phyloP scores from a whole-genome alignment of 306 rosid genomes.

The Vigna radiata region DNA sequence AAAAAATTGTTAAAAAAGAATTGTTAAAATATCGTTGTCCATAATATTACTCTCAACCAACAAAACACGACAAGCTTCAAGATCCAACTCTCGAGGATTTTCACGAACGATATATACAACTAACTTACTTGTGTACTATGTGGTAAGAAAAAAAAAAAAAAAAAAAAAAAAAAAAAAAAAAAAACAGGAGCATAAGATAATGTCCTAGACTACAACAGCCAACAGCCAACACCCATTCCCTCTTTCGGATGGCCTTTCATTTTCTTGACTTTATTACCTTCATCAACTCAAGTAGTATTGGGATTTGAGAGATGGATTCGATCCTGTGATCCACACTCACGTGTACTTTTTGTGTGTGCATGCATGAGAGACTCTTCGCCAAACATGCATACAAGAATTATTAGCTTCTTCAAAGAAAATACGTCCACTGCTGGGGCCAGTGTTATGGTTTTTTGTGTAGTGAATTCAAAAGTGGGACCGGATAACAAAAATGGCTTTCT shows the following conservation, averaged over 20 bases:
- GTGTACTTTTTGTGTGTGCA: constrained; percentile 22
- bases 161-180: constrained; percentile 10
- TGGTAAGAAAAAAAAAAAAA: constrained; percentile 13
- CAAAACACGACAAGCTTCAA: not conserved
- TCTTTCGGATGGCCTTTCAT: constrained; percentile 54
- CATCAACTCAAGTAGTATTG: constrained; percentile 36
- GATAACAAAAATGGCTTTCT: constrained; percentile 2
- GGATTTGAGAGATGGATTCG: constrained; percentile 30
- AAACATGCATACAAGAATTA: not conserved
- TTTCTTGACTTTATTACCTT: constrained; percentile 57
- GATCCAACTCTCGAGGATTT: not conserved
- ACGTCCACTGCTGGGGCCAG: not conserved
- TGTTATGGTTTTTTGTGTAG: constrained; percentile 16
- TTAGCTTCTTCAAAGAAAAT: constrained; percentile 14
- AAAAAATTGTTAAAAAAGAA: too few species aligned
- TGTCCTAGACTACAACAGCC: constrained; percentile 26
- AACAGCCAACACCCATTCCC: constrained; percentile 43
- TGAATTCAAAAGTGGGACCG: constrained; percentile 43
- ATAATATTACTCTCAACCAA: too few species aligned
- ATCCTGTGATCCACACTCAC: constrained; percentile 50
- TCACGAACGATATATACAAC: not conserved
- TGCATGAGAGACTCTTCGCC: not conserved
- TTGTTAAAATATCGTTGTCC: too few species aligned
- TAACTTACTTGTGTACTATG: not conserved
- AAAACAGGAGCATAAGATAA: constrained; percentile 39